A percentile compares a stretch with the other conserved stretches of the same genome.
Evolutionary conservation across 805 yeast species (phyloP).

Genomic region (Candida ponderosae): DNA sequence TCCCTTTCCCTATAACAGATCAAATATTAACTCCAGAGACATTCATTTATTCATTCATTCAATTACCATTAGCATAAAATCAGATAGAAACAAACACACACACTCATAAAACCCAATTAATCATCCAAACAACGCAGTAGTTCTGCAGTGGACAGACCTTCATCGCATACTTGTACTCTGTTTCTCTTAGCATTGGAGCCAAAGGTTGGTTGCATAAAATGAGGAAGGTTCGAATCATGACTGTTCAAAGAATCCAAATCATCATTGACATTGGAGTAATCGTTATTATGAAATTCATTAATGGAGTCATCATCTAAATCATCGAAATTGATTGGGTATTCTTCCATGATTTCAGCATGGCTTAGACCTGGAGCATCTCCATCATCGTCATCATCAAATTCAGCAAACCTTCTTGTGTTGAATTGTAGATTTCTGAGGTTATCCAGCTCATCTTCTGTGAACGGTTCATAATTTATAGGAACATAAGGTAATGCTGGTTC

Average conservation of each 20-base stretch:
- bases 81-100: too few relatives aligned
- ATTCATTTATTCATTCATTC: too few relatives aligned
- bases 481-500: slow-evolving; percentile 31
- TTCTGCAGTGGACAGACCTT: slow-evolving; percentile 16
- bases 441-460: slow-evolving; percentile 24
- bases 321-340: slow-evolving; percentile 16
- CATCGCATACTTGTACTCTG: slow-evolving; percentile 7
- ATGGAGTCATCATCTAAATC: slow-evolving; percentile 18
- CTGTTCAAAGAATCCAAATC: slow-evolving; percentile 10
- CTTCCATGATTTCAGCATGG: slow-evolving; percentile 5
- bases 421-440: slow-evolving; percentile 16
- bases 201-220: slow-evolving; percentile 20
- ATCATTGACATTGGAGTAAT: slow-evolving; percentile 13
- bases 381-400: slow-evolving; percentile 5
- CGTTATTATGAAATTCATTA: slow-evolving; percentile 13
- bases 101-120: too few relatives aligned
- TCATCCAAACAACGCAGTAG: slow-evolving; percentile 13
- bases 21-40: too few relatives aligned
- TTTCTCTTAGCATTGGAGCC: slow-evolving; percentile 9
- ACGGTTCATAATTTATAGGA: slow-evolving; percentile 38
- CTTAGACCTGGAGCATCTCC: slow-evolving; percentile 1
- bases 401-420: slow-evolving; percentile 11
- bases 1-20: too few relatives aligned
- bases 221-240: slow-evolving; percentile 5
- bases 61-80: too few relatives aligned